These are phyloP conservation scores for Aspergillus nanangensis DNA, from an alignment of 495 filamentous ascomycete species.

Conservation along the genomic window DNA sequence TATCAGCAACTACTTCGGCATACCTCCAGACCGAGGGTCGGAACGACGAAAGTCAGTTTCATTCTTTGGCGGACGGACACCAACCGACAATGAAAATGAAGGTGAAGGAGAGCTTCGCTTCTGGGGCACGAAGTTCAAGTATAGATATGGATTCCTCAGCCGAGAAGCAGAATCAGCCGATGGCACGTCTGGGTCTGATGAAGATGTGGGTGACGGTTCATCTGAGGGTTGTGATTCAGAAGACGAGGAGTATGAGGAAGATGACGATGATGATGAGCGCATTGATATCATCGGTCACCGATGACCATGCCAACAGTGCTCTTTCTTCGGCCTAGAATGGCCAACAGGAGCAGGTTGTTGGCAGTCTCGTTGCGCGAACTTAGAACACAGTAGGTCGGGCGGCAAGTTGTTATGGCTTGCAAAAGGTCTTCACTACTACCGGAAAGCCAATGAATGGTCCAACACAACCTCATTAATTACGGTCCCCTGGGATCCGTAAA, in stretches of 20 bases:
- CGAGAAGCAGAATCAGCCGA: slow-evolving; percentile 26
- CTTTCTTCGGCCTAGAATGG: background rate
- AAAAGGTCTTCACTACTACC: too few relatives aligned
- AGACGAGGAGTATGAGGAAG: slow-evolving; percentile 45
- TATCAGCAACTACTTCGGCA: slow-evolving; percentile 43
- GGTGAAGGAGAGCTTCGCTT: slow-evolving; percentile 57
- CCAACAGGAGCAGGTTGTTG: too few relatives aligned
- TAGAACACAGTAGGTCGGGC: too few relatives aligned
- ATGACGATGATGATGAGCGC: slow-evolving; percentile 53
- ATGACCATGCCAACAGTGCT: slow-evolving; percentile 13
- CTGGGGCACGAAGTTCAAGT: slow-evolving; percentile 55
- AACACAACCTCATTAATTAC: too few relatives aligned
- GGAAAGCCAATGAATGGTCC: too few relatives aligned
- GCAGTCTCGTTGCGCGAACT: too few relatives aligned
- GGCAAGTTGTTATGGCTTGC: too few relatives aligned
- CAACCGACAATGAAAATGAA: slow-evolving; percentile 43
- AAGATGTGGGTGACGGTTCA: slow-evolving; percentile 26
- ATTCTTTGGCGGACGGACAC: slow-evolving; percentile 29
- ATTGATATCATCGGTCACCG: slow-evolving; percentile 73
- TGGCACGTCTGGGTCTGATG: slow-evolving; percentile 22
- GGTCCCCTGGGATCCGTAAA: too few relatives aligned
- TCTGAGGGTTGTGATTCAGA: slow-evolving; percentile 25
- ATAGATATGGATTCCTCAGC: slow-evolving; percentile 36
- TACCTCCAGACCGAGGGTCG: slow-evolving; percentile 32
- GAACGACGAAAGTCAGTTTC: slow-evolving; percentile 29